A percentile compares a stretch with the other conserved stretches of the same genome.
Evolutionary conservation across 257 asterid species (phyloP).

Genomic region (Solanum chiquidenum): DNA sequence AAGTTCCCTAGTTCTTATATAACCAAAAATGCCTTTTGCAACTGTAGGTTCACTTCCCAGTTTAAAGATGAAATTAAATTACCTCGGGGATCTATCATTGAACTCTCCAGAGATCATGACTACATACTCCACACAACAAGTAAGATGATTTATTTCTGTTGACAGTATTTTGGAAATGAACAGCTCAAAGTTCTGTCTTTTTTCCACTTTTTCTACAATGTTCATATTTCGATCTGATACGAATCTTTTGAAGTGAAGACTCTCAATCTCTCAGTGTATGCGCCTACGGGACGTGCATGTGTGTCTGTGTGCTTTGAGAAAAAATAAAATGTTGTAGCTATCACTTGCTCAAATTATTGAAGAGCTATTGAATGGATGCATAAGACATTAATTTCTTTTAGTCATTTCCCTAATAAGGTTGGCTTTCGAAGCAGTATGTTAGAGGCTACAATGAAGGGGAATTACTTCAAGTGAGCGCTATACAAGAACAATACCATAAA

Average conservation of each 20-base stretch:
- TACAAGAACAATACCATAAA: background rate
- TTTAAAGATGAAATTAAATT: constrained; percentile 75
- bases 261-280: background rate
- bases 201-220: background rate
- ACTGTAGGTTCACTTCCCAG: constrained; percentile 68
- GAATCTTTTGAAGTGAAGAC: background rate
- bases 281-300: background rate
- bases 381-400: background rate
- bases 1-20: background rate
- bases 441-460: background rate
- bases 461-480: background rate
- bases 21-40: background rate
- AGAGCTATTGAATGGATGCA: background rate
- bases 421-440: background rate
- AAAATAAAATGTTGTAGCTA: background rate
- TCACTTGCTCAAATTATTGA: background rate
- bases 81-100: constrained; percentile 80
- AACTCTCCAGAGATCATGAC: constrained; percentile 53
- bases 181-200: background rate
- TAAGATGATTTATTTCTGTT: constrained; percentile 23
- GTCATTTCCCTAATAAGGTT: background rate
- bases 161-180: background rate
- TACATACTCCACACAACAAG: constrained; percentile 63
- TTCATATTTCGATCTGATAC: background rate
- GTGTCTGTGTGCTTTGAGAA: background rate